Conservation (phyloP, 1,284 basidiomycete species). For the Kwoniella shivajii region DNA sequence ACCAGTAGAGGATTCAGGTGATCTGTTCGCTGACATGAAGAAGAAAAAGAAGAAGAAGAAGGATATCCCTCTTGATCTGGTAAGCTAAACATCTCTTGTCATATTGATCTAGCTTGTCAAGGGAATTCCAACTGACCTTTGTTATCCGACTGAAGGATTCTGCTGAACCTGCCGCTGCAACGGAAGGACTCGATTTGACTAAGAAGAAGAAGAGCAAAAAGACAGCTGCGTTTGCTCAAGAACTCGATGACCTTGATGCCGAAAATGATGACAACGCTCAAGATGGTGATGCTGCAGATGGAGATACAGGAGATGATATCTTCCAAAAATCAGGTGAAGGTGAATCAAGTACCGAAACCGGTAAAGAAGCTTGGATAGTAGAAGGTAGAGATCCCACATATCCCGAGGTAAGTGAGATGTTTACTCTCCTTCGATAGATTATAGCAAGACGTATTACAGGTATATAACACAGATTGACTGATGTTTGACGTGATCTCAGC, state of each 20-base stretch:
- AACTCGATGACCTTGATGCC: slow-evolving; percentile 57
- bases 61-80: slow-evolving; percentile 52
- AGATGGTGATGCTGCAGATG: slow-evolving; percentile 60
- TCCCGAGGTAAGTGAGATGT: slow-evolving; percentile 73
- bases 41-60: slow-evolving; percentile 59
- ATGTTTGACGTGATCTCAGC: slow-evolving; percentile 58
- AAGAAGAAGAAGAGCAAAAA: slow-evolving; percentile 60
- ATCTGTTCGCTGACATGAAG: slow-evolving; percentile 59
- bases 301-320: slow-evolving; percentile 80
- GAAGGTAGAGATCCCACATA: slow-evolving; percentile 95
- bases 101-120: neutral
- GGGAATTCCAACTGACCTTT: neutral
- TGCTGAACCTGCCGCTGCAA: slow-evolving; percentile 24
- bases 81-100: slow-evolving; percentile 12
- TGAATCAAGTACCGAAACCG: slow-evolving; percentile 56
- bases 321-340: slow-evolving; percentile 64
- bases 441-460: no score
- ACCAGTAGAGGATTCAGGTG: slow-evolving; percentile 37
- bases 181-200: slow-evolving; percentile 56
- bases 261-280: slow-evolving; percentile 64
- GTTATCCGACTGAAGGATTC: slow-evolving; percentile 22
- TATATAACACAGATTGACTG: neutral
- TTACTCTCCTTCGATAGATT: neutral
- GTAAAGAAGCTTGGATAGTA: slow-evolving; percentile 73
- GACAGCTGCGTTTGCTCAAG: slow-evolving; percentile 70